phyloP scores from a whole-genome alignment of 1,284 basidiomycete species.

The Erythrobasidium hasegawianum region DNA sequence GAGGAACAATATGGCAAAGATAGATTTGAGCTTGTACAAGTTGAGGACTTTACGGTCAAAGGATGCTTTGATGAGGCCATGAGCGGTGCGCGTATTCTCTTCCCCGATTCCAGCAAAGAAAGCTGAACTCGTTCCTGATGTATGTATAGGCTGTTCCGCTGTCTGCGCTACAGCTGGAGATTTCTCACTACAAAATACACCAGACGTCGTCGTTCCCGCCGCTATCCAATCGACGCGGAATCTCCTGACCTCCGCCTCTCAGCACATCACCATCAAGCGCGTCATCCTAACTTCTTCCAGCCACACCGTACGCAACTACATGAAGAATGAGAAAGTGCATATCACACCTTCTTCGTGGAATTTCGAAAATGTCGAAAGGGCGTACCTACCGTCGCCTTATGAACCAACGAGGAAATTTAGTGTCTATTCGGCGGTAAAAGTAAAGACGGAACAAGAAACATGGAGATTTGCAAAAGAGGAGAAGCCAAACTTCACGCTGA shows the following conservation, averaged over 20 bases:
- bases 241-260: constrained; percentile 22
- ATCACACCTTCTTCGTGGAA: constrained; percentile 23
- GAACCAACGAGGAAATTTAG: constrained; percentile 9
- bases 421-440: constrained; percentile 36
- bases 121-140: neutral
- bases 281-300: constrained; percentile 37
- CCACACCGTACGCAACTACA: constrained; percentile 5
- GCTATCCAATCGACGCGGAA: constrained; percentile 29
- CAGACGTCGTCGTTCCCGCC: constrained; percentile 27
- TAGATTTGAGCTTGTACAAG: constrained; percentile 19
- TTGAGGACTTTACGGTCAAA: neutral
- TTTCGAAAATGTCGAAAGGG: constrained; percentile 17
- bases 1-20: neutral
- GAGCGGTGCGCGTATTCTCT: constrained; percentile 15
- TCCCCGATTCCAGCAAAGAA: neutral
- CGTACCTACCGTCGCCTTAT: constrained; percentile 20
- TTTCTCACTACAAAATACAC: constrained; percentile 26
- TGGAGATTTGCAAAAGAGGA: constrained; percentile 19
- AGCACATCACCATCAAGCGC: constrained; percentile 15
- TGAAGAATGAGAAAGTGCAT: constrained; percentile 11
- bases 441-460: constrained; percentile 4
- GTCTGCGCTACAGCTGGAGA: constrained; percentile 33
- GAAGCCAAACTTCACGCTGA: constrained; percentile 13
- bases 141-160: constrained; percentile 3
- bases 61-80: constrained; percentile 25